Conservation (phyloP, 306 rosid genomes). For the Begonia loranthoides region DNA sequence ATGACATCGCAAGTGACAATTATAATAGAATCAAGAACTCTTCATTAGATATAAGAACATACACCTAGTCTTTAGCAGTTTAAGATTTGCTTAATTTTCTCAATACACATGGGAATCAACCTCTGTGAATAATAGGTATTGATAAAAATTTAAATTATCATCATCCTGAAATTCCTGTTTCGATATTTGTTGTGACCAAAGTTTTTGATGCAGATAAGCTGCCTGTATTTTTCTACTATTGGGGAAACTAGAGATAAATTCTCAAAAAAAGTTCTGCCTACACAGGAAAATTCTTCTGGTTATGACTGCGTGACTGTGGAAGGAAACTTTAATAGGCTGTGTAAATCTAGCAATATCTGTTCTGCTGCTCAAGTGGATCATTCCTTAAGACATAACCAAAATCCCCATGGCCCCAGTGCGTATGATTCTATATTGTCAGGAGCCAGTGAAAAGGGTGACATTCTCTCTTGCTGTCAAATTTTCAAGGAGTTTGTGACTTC, state of each 20-base stretch:
- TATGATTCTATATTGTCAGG: slow-evolving; percentile 31
- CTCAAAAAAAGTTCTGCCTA: slow-evolving; percentile 27
- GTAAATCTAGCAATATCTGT: slow-evolving; percentile 28
- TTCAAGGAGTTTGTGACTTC: slow-evolving; percentile 35
- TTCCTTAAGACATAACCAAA: slow-evolving; percentile 22
- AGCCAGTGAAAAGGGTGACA: slow-evolving; percentile 43
- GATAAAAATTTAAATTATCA: no score
- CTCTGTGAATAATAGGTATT: no score
- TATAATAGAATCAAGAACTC: no score
- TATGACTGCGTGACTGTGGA: slow-evolving; percentile 14
- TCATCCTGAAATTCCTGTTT: no score
- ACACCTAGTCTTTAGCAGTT: no score
- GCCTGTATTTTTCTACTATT: slow-evolving; percentile 12
- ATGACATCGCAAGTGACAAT: no score
- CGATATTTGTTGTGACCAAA: no score
- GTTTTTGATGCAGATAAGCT: neutral
- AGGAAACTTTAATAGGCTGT: slow-evolving; percentile 23
- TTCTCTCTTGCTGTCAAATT: slow-evolving; percentile 31
- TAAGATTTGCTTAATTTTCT: no score
- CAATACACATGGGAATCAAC: no score
- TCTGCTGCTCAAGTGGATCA: slow-evolving; percentile 31
- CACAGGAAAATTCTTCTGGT: slow-evolving; percentile 20
- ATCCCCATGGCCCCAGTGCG: slow-evolving; percentile 17
- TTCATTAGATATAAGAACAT: no score
- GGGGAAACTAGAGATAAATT: slow-evolving; percentile 16